Conservation (phyloP, 208 protist genomes). For the Willaertia magna region DNA sequence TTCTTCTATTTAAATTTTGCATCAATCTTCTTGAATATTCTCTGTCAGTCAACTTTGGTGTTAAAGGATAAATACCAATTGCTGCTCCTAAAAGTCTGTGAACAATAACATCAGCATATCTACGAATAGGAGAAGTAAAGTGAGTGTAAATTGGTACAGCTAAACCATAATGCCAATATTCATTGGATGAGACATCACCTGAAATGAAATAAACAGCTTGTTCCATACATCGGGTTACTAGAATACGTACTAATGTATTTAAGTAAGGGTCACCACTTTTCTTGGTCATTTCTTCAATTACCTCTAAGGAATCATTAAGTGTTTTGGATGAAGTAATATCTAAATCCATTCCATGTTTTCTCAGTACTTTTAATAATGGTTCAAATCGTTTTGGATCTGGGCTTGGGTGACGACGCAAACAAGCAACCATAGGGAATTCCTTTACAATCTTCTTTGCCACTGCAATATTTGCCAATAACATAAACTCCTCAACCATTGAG, state of each 20-base stretch:
- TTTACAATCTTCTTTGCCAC: slow-evolving; percentile 59
- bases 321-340: slow-evolving; percentile 35
- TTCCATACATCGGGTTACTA: slow-evolving; percentile 55
- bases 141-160: slow-evolving; percentile 71
- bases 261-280: slow-evolving; percentile 12
- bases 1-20: slow-evolving; percentile 70
- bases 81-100: slow-evolving; percentile 69
- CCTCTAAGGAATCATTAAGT: slow-evolving; percentile 42
- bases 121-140: slow-evolving; percentile 81
- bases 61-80: slow-evolving; percentile 47
- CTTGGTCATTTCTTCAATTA: background rate
- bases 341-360: slow-evolving; percentile 28
- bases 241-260: slow-evolving; percentile 41
- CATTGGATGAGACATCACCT: slow-evolving; percentile 19
- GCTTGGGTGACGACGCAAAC: slow-evolving; percentile 68
- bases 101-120: slow-evolving; percentile 74
- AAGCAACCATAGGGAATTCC: slow-evolving; percentile 58
- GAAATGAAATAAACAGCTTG: slow-evolving; percentile 61
- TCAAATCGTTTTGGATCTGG: slow-evolving; percentile 41
- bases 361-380: slow-evolving; percentile 27
- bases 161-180: slow-evolving; percentile 66
- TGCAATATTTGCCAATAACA: slow-evolving; percentile 84
- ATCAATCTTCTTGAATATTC: slow-evolving; percentile 55
- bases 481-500: slow-evolving; percentile 90
- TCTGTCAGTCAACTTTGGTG: slow-evolving; percentile 45